Percentiles rank a stretch among this genome's conserved stretches.
These are phyloP conservation scores for Kazachstania martiniae DNA, from an alignment of 805 yeast genomes.

Conservation along the genomic window DNA sequence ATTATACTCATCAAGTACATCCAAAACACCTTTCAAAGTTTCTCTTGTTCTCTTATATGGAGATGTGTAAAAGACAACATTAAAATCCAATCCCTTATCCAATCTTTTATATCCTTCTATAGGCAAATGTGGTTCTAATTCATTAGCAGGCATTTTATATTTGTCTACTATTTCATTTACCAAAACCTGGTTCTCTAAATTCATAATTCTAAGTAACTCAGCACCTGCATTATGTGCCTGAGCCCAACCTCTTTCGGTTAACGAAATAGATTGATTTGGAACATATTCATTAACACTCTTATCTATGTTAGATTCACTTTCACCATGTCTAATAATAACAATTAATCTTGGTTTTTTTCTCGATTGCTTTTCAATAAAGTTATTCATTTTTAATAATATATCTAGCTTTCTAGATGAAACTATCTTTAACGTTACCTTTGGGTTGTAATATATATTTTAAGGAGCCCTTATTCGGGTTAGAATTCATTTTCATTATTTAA, in stretches of 20 bases:
- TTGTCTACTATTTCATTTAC: constrained; percentile 14
- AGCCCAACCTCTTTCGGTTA: constrained; percentile 59
- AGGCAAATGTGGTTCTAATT: constrained; percentile 9
- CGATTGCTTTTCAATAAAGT: too few relatives aligned
- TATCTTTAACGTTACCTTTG: too few relatives aligned
- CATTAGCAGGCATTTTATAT: constrained; percentile 7
- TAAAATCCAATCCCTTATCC: constrained; percentile 36
- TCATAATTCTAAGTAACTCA: constrained; percentile 29
- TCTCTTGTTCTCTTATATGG: constrained; percentile 81
- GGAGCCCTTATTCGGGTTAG: too few relatives aligned
- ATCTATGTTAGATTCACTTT: constrained; percentile 82
- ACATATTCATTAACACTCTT: constrained; percentile 66
- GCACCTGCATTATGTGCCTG: constrained; percentile 55
- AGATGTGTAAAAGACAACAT: constrained; percentile 71
- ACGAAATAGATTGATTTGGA: constrained; percentile 70
- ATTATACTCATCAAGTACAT: constrained; percentile 36
- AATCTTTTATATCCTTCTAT: constrained; percentile 11
- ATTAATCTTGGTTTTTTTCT: constrained; percentile 47
- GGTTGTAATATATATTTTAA: too few relatives aligned
- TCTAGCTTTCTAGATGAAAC: too few relatives aligned
- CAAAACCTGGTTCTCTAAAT: constrained; percentile 16
- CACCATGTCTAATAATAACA: constrained; percentile 81
- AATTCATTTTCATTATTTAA: too few relatives aligned
- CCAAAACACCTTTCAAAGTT: constrained; percentile 61
- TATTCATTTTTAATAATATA: too few relatives aligned